These are phyloP conservation scores for Rheum nobile DNA, from an alignment of 148 eudicot genomes.

Conservation along the genomic window DNA sequence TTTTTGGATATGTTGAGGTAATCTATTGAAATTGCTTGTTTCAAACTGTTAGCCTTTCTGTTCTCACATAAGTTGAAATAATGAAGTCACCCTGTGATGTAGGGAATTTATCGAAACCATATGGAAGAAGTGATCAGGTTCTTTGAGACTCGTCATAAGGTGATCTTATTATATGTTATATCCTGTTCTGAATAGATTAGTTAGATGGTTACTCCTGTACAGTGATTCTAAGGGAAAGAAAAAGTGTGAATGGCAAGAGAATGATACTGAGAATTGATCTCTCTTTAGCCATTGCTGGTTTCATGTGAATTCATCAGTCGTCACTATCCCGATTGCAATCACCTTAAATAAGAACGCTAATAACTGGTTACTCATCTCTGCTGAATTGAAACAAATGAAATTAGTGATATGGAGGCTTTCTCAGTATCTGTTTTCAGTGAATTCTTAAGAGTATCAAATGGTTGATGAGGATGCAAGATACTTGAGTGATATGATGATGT, in stretches of 20 bases:
- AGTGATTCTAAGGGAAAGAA: not conserved
- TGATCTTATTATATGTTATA: constrained; percentile 14
- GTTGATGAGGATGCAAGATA: not conserved
- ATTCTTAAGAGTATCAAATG: not conserved
- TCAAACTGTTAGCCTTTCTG: not conserved
- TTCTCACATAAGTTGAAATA: not conserved
- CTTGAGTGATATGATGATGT: not conserved
- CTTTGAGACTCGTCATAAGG: constrained; percentile 95
- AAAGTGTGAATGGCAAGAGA: not conserved
- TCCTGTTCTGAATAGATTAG: not conserved
- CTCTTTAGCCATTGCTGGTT: not conserved
- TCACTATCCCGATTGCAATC: not conserved
- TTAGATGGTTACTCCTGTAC: not conserved
- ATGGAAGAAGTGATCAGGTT: constrained; percentile 97
- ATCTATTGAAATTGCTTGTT: not conserved
- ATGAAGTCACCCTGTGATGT: constrained; percentile 18
- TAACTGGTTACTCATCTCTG: not conserved
- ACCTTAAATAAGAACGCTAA: not conserved
- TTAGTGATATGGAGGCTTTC: not conserved
- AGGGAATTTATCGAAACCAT: constrained; percentile 95
- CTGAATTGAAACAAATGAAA: not conserved
- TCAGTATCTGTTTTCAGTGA: not conserved
- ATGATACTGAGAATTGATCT: not conserved
- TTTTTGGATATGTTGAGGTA: constrained; percentile 96
- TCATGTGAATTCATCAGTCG: not conserved